These are phyloP conservation scores for Chloropicon primus DNA, from an alignment of 139 green algal genomes.

Conservation along the genomic window DNA sequence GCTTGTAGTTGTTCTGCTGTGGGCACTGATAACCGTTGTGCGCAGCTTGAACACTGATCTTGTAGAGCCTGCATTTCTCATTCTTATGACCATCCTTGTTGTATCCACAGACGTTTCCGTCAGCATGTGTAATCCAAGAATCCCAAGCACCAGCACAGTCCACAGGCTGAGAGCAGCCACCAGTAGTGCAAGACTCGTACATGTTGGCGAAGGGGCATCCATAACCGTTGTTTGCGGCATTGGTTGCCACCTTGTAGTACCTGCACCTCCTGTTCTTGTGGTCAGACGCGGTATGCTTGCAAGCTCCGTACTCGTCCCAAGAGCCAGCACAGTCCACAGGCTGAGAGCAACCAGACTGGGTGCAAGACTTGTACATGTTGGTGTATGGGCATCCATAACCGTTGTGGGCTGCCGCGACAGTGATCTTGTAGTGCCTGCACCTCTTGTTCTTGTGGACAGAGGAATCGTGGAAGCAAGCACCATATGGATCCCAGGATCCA, in stretches of 20 bases:
- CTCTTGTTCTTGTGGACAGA: background rate
- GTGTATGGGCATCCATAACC: background rate
- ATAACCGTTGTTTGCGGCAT: background rate
- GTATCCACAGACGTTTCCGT: background rate
- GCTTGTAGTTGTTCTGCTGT: background rate
- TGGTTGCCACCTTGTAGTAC: background rate
- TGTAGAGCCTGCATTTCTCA: background rate
- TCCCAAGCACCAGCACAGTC: background rate
- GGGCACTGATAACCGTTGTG: background rate
- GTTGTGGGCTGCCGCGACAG: background rate
- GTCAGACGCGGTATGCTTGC: background rate
- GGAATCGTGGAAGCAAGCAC: background rate
- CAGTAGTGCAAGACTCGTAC: background rate
- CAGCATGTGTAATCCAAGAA: background rate
- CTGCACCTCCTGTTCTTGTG: background rate
- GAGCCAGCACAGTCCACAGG: background rate
- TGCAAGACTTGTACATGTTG: background rate
- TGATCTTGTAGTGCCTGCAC: background rate
- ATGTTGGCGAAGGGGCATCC: background rate
- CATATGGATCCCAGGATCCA: background rate
- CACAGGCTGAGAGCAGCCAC: background rate
- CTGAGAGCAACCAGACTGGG: background rate
- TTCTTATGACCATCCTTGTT: background rate
- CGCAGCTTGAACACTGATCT: background rate
- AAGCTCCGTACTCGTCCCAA: background rate